These are phyloP conservation scores for Setomelanomma holmii DNA, from an alignment of 2,329 filamentous ascomycete species.

Conservation along the genomic window DNA sequence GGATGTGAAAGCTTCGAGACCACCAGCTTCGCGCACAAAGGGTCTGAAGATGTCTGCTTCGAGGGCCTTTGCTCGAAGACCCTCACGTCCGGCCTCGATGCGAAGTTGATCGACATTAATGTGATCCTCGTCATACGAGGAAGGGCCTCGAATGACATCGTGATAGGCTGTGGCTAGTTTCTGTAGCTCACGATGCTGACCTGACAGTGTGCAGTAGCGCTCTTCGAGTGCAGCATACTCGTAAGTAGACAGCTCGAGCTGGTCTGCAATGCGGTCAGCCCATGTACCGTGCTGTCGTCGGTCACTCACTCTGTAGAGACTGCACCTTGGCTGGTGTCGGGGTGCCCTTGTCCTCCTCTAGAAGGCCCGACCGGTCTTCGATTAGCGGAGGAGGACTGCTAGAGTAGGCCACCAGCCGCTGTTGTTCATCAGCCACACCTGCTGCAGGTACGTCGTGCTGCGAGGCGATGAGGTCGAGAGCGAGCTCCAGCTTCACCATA, in stretches of 20 bases:
- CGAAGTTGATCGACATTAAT: slow-evolving; percentile 20
- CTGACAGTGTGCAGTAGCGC: slow-evolving; percentile 12
- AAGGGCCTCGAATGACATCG: slow-evolving; percentile 16
- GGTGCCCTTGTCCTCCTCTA: neutral
- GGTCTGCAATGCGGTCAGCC: slow-evolving; percentile 4
- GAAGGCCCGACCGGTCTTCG: neutral
- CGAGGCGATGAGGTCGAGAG: neutral
- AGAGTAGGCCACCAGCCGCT: neutral
- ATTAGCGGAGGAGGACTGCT: slow-evolving; percentile 9
- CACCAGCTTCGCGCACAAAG: slow-evolving; percentile 20
- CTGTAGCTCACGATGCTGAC: slow-evolving; percentile 13
- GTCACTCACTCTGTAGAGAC: slow-evolving; percentile 7
- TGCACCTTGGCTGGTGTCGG: neutral
- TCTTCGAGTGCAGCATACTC: slow-evolving; percentile 17
- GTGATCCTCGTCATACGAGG: slow-evolving; percentile 1
- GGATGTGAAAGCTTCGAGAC: slow-evolving; percentile 16
- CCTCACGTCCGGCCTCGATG: slow-evolving; percentile 18
- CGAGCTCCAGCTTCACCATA: neutral
- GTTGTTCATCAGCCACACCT: neutral
- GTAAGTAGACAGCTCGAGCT: slow-evolving; percentile 13
- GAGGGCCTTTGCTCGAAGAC: slow-evolving; percentile 23
- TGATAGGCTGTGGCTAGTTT: slow-evolving; percentile 16
- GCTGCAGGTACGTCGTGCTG: slow-evolving; percentile 3
- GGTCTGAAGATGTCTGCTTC: slow-evolving; percentile 21
- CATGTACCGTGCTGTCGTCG: neutral